phyloP scores from a whole-genome alignment of 129 eudicot species.

The Artemisia annua region DNA sequence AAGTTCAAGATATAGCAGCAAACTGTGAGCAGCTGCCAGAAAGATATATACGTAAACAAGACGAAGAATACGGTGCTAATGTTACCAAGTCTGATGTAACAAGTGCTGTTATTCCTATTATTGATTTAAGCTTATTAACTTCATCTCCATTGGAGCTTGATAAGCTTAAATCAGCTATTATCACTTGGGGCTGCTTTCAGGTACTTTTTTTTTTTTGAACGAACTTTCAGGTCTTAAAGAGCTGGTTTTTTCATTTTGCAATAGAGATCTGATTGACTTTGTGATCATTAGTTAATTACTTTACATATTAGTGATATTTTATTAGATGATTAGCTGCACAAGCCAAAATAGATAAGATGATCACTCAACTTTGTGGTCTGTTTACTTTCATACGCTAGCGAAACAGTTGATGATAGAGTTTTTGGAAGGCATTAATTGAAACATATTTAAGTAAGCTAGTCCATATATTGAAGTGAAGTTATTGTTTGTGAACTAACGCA shows the following conservation, averaged over 20 bases:
- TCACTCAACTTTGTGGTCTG: neutral
- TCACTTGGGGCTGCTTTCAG: constrained; percentile 73
- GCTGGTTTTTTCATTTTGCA: neutral
- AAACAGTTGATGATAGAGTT: too few species aligned
- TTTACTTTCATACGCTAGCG: neutral
- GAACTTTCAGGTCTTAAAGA: too few species aligned
- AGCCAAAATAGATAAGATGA: too few species aligned
- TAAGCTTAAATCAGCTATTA: constrained; percentile 47
- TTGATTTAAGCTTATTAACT: constrained; percentile 31
- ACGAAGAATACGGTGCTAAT: constrained; percentile 23
- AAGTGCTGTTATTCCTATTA: constrained; percentile 18
- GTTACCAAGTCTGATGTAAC: neutral
- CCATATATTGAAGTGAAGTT: too few species aligned
- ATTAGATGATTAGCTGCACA: too few species aligned
- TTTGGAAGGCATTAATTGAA: too few species aligned
- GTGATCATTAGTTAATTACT: neutral
- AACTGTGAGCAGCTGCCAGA: constrained; percentile 20
- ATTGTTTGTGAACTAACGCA: too few species aligned
- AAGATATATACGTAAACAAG: constrained; percentile 20
- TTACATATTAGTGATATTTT: too few species aligned
- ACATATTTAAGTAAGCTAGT: too few species aligned
- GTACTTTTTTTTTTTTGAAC: too few species aligned
- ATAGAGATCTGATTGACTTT: neutral
- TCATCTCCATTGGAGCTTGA: constrained; percentile 37
- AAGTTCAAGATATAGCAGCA: constrained; percentile 37